A percentile compares a stretch with the other conserved stretches of the same genome.
phyloP scores from a whole-genome alignment of 805 yeast genomes.

The Saccharomycopsis fibuligera region DNA sequence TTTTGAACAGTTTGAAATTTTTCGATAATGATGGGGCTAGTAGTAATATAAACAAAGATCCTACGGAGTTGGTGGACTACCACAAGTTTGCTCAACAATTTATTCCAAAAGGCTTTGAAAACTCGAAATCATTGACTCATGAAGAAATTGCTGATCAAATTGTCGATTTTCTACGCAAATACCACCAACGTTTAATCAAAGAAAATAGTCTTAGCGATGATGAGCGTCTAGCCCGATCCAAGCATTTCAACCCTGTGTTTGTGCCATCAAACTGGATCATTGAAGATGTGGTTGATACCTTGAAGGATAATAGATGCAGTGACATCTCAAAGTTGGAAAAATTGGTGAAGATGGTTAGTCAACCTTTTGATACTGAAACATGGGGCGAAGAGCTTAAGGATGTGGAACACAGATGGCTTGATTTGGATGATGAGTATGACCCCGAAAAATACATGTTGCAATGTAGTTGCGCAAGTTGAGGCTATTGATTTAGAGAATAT shows the following conservation, averaged over 20 bases:
- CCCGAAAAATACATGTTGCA: conserved; percentile 9
- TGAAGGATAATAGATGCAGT: conserved; percentile 44
- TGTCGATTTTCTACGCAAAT: conserved; percentile 38
- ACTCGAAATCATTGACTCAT: conserved; percentile 28
- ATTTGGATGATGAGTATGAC: conserved; percentile 1
- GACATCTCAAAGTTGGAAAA: conserved; percentile 50
- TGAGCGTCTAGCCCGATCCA: conserved; percentile 38
- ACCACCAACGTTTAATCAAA: conserved; percentile 35
- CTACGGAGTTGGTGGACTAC: conserved; percentile 21
- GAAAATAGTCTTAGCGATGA: conserved; percentile 34
- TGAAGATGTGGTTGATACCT: conserved; percentile 65
- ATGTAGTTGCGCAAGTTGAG: conserved; percentile 14
- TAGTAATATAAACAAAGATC: background rate
- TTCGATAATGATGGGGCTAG: conserved; percentile 28
- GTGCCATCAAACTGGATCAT: conserved; percentile 82
- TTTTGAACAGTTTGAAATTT: conserved; percentile 45
- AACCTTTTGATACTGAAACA: conserved; percentile 63
- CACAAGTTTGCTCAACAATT: conserved; percentile 24
- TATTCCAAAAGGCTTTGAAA: conserved; percentile 24
- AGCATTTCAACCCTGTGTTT: conserved; percentile 63
- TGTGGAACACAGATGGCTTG: conserved; percentile 34
- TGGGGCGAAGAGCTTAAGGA: conserved; percentile 67
- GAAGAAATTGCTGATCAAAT: conserved; percentile 38
- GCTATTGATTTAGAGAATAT: background rate
- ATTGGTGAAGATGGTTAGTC: conserved; percentile 60